phyloP scores from a whole-genome alignment of 139 green algal genomes.

The Spirogloea muscicola region DNA sequence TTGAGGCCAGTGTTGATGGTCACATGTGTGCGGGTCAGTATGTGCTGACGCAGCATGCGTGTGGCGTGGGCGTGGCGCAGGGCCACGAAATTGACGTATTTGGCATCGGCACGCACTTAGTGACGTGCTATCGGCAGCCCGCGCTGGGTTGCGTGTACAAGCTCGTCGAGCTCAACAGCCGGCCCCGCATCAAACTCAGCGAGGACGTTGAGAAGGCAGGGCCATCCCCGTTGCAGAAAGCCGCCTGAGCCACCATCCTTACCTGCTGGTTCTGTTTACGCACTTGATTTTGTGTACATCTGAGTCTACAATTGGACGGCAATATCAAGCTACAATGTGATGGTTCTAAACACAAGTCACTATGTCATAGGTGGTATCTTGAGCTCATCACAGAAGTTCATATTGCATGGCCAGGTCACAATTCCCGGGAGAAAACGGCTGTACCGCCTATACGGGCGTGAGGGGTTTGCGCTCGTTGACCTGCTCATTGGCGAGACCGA shows the following conservation, averaged over 20 bases:
- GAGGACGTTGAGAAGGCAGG: slow-evolving; percentile 51
- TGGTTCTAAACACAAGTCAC: background rate
- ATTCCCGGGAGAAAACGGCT: slow-evolving; percentile 47
- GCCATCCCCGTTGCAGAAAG: too few relatives aligned
- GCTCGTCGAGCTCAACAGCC: slow-evolving; percentile 50
- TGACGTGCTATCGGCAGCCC: slow-evolving; percentile 49
- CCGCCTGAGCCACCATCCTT: too few relatives aligned
- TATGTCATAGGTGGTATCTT: background rate
- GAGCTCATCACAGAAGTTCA: background rate
- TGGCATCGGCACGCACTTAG: slow-evolving; percentile 54
- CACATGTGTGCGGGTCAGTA: background rate
- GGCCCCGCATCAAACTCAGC: slow-evolving; percentile 52
- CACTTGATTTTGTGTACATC: too few relatives aligned
- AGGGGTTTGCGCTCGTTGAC: slow-evolving; percentile 47
- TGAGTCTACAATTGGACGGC: too few relatives aligned
- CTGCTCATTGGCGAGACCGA: slow-evolving; percentile 36
- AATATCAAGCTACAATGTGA: too few relatives aligned
- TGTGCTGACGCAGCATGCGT: background rate
- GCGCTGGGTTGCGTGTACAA: slow-evolving; percentile 55
- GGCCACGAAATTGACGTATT: slow-evolving; percentile 53
- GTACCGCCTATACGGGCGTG: slow-evolving; percentile 45
- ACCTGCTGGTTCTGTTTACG: background rate
- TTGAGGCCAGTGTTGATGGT: background rate
- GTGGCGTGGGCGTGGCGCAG: slow-evolving; percentile 14
- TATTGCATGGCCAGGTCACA: slow-evolving; percentile 30